Conservation (phyloP, 1,284 basidiomycete species). For the Sparassis latifolia region DNA sequence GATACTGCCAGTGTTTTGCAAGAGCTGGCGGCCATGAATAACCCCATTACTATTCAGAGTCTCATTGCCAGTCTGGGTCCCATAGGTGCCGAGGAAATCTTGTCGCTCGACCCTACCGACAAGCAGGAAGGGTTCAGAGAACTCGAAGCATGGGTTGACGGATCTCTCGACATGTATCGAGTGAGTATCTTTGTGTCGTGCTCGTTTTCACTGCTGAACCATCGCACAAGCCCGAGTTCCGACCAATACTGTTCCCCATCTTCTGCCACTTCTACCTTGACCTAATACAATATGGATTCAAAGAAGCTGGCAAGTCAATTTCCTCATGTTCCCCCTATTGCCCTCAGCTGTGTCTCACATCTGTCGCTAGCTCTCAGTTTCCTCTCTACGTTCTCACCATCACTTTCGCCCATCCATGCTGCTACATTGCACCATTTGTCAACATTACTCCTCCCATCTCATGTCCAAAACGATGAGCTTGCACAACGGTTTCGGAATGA, state of each 20-base stretch:
- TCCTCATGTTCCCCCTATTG: not conserved
- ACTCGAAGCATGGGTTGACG: conserved; percentile 92
- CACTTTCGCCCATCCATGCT: conserved; percentile 67
- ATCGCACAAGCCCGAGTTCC: conserved; percentile 76
- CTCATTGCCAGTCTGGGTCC: conserved; percentile 69
- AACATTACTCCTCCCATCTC: conserved; percentile 76
- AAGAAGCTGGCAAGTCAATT: conserved; percentile 71
- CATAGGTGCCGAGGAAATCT: conserved; percentile 76
- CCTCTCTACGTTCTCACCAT: conserved; percentile 65
- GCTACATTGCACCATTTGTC: conserved; percentile 77
- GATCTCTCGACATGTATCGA: conserved; percentile 81
- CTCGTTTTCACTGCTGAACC: not conserved
- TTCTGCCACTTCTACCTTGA: conserved; percentile 98
- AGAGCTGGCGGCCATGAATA: conserved; percentile 58
- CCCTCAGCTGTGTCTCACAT: not conserved
- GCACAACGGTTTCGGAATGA: conserved; percentile 86
- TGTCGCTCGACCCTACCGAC: conserved; percentile 83
- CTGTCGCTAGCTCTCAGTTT: conserved; percentile 63
- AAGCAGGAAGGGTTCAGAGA: conserved; percentile 84
- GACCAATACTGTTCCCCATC: conserved; percentile 90
- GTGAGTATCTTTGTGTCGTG: conserved; percentile 33
- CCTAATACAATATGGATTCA: conserved; percentile 85
- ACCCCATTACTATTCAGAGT: conserved; percentile 62
- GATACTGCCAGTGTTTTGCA: conserved; percentile 58
- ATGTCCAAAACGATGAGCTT: conserved; percentile 79